Evolutionary conservation across 1,139 yeast genomes (phyloP).

Genomic region (Geotrichum restrictum): DNA sequence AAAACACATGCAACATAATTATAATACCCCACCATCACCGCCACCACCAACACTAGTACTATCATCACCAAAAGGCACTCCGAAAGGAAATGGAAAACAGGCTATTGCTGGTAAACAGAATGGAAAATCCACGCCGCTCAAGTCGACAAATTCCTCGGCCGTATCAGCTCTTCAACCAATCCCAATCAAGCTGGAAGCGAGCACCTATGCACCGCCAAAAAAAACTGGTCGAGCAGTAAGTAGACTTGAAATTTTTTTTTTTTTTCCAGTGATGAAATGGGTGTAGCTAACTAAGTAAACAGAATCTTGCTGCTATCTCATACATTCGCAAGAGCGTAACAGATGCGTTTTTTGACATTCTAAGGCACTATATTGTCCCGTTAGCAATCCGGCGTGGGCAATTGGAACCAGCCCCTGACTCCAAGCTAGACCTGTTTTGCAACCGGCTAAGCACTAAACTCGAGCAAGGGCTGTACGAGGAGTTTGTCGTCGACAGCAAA

Average conservation of each 20-base stretch:
- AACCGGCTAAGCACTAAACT: slow-evolving; percentile 41
- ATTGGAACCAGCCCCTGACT: slow-evolving; percentile 41
- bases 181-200: neutral
- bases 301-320: neutral
- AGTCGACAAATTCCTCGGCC: too few species aligned
- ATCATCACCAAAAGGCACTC: too few species aligned
- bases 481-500: slow-evolving; percentile 29
- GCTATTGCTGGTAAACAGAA: too few species aligned
- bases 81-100: too few species aligned
- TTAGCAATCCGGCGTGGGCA: slow-evolving; percentile 31
- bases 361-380: slow-evolving; percentile 44
- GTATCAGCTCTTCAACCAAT: neutral
- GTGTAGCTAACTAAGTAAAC: neutral
- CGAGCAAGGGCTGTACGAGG: slow-evolving; percentile 42
- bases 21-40: too few species aligned
- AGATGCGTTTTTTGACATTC: slow-evolving; percentile 40
- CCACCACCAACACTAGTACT: too few species aligned
- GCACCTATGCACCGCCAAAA: neutral
- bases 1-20: too few species aligned
- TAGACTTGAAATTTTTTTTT: neutral
- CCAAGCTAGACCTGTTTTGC: slow-evolving; percentile 31
- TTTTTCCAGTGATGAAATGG: neutral
- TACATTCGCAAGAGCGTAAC: slow-evolving; percentile 42
- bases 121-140: too few species aligned
- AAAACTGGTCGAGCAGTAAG: neutral